Evolutionary conservation across 805 yeast species (phyloP).

Genomic region (Starmerella powellii): DNA sequence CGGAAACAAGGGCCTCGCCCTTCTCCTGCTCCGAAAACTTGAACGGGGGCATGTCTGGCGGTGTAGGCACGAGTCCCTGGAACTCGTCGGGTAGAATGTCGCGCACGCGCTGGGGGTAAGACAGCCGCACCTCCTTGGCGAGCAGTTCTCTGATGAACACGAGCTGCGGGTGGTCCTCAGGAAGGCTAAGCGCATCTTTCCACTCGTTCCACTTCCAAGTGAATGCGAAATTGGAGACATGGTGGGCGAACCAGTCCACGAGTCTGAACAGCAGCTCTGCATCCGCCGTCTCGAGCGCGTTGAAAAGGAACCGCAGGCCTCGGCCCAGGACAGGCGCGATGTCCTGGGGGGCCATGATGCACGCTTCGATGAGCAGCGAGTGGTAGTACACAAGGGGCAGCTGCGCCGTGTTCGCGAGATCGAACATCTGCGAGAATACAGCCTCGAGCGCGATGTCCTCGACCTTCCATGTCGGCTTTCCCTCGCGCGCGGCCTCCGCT

Average conservation of each 20-base stretch:
- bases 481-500: slow-evolving; percentile 30
- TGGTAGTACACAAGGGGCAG: slow-evolving; percentile 70
- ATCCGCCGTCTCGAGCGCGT: slow-evolving; percentile 54
- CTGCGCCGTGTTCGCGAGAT: slow-evolving; percentile 40
- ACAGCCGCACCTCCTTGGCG: slow-evolving; percentile 69
- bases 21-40: slow-evolving; percentile 31
- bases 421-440: slow-evolving; percentile 63
- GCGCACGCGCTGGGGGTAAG: slow-evolving; percentile 60
- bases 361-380: slow-evolving; percentile 73
- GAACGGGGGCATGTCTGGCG: slow-evolving; percentile 31
- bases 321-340: slow-evolving; percentile 93
- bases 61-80: slow-evolving; percentile 34
- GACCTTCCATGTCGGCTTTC: slow-evolving; percentile 65
- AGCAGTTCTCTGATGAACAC: slow-evolving; percentile 67
- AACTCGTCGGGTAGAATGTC: slow-evolving; percentile 53
- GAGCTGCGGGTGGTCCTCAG: slow-evolving; percentile 55
- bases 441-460: slow-evolving; percentile 84
- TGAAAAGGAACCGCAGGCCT: slow-evolving; percentile 72
- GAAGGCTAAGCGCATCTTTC: slow-evolving; percentile 39
- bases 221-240: slow-evolving; percentile 83
- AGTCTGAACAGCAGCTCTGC: slow-evolving; percentile 61
- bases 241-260: slow-evolving; percentile 85
- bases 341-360: slow-evolving; percentile 65
- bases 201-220: slow-evolving; percentile 98
- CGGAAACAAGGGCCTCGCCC: slow-evolving; percentile 25